Evolutionary conservation across 495 filamentous ascomycete species (phyloP).

Genomic region (Aspergillus olivimuriae): DNA sequence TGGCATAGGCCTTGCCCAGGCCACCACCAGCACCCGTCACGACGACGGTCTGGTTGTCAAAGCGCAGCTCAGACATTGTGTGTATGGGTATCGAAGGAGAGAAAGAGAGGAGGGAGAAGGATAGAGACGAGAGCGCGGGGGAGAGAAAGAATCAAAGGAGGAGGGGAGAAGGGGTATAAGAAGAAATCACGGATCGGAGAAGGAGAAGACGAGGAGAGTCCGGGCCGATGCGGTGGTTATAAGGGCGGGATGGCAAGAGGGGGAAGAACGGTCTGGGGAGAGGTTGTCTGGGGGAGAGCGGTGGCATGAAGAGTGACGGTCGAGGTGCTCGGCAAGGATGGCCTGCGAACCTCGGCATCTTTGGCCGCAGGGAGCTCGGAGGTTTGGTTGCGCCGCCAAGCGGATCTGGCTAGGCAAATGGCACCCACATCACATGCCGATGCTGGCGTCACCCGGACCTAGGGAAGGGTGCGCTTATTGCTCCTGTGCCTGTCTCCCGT

Average conservation of each 20-base stretch:
- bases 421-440: constrained; percentile 37
- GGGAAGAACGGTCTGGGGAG: constrained; percentile 14
- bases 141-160: constrained; percentile 1
- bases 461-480: too few relatives aligned
- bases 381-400: constrained; percentile 15
- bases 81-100: constrained; percentile 15
- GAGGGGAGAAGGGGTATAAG: constrained; percentile 13
- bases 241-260: constrained; percentile 12
- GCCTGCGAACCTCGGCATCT: constrained; percentile 41
- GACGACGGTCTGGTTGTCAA: constrained; percentile 93
- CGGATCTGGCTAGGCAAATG: constrained; percentile 19
- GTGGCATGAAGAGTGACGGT: constrained; percentile 25
- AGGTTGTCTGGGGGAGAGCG: constrained; percentile 18
- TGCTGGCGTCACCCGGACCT: neutral
- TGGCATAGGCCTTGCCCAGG: constrained; percentile 84
- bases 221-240: too few relatives aligned
- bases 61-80: constrained; percentile 77
- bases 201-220: neutral
- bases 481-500: too few relatives aligned
- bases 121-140: neutral
- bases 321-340: constrained; percentile 31
- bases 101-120: constrained; percentile 9
- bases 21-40: constrained; percentile 96
- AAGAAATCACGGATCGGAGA: constrained; percentile 8
- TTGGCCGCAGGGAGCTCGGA: constrained; percentile 22